A percentile compares a stretch with the other conserved stretches of the same genome.
These are phyloP conservation scores for Fusarium sp. DNA, from an alignment of 2,329 filamentous ascomycete genomes.

Conservation along the genomic window DNA sequence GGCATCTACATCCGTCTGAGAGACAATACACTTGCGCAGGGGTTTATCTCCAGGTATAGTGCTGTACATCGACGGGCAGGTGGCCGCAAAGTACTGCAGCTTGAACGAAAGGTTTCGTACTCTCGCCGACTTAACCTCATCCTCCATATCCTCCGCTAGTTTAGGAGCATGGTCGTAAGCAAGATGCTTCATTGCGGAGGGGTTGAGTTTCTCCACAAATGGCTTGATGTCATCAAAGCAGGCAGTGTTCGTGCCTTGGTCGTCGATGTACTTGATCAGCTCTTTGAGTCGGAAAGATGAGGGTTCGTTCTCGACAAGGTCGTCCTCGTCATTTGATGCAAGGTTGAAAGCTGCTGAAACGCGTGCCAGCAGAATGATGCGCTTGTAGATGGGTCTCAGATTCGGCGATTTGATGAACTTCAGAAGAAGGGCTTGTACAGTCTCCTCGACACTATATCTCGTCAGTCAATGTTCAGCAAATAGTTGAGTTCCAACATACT, in stretches of 20 bases:
- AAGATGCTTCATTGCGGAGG: slow-evolving; percentile 57
- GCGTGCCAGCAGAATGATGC: slow-evolving; percentile 57
- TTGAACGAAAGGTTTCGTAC: slow-evolving; percentile 57
- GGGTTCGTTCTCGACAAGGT: slow-evolving; percentile 48
- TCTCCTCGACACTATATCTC: slow-evolving; percentile 43
- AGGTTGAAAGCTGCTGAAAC: slow-evolving; percentile 57
- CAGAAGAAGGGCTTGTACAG: slow-evolving; percentile 51
- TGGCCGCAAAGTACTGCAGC: slow-evolving; percentile 60
- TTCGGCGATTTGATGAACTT: slow-evolving; percentile 49
- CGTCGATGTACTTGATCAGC: slow-evolving; percentile 55
- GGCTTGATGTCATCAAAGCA: slow-evolving; percentile 64
- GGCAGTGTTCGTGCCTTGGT: slow-evolving; percentile 54
- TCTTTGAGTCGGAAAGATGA: slow-evolving; percentile 52
- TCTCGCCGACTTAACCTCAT: slow-evolving; percentile 44
- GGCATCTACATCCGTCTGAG: slow-evolving; percentile 38
- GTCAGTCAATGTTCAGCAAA: slow-evolving; percentile 17
- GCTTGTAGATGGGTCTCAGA: slow-evolving; percentile 56
- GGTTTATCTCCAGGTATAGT: slow-evolving; percentile 38
- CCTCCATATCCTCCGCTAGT: slow-evolving; percentile 49
- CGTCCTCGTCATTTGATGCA: slow-evolving; percentile 47
- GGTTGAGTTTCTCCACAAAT: slow-evolving; percentile 59
- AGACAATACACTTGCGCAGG: slow-evolving; percentile 45
- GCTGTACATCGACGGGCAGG: slow-evolving; percentile 51
- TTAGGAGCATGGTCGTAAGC: slow-evolving; percentile 54
- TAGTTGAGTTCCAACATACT: slow-evolving; percentile 48